Evolutionary conservation across 129 eudicot genomes (phyloP).

Genomic region (Artemisia annua): DNA sequence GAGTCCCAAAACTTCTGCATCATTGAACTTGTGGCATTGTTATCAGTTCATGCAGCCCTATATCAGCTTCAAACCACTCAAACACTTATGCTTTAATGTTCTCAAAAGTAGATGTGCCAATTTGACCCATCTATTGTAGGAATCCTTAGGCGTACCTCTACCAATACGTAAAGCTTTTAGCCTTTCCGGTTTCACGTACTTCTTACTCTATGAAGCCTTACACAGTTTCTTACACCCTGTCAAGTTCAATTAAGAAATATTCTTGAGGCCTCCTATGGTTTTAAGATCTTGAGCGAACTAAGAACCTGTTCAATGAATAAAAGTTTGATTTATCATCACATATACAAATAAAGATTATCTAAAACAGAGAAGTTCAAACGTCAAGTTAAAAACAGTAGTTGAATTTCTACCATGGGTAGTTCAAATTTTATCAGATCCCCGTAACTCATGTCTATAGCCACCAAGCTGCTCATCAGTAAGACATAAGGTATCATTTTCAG

Average conservation of each 20-base stretch:
- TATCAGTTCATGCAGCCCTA: too few species aligned
- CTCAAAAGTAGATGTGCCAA: too few species aligned
- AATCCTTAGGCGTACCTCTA: neutral
- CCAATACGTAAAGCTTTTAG: neutral
- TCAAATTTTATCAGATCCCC: too few species aligned
- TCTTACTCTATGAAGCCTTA: neutral
- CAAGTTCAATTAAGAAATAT: constrained; percentile 13
- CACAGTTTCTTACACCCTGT: constrained; percentile 12
- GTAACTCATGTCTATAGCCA: too few species aligned
- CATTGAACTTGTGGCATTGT: too few species aligned
- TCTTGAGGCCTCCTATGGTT: neutral
- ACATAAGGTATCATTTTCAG: neutral
- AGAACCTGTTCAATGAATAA: neutral
- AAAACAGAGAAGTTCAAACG: neutral
- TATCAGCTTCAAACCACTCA: too few species aligned
- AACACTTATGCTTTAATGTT: too few species aligned
- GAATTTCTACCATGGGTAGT: too few species aligned
- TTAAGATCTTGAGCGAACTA: neutral
- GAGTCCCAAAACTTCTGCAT: too few species aligned
- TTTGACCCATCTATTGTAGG: too few species aligned
- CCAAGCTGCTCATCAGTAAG: too few species aligned
- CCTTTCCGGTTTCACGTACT: neutral
- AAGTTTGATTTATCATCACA: neutral
- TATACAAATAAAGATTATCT: neutral
- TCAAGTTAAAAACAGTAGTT: too few species aligned